Evolutionary conservation across 208 protist genomes (phyloP), one percentile per base, ranked within the genome.

Genomic region (Trypanosoma theileri): DNA sequence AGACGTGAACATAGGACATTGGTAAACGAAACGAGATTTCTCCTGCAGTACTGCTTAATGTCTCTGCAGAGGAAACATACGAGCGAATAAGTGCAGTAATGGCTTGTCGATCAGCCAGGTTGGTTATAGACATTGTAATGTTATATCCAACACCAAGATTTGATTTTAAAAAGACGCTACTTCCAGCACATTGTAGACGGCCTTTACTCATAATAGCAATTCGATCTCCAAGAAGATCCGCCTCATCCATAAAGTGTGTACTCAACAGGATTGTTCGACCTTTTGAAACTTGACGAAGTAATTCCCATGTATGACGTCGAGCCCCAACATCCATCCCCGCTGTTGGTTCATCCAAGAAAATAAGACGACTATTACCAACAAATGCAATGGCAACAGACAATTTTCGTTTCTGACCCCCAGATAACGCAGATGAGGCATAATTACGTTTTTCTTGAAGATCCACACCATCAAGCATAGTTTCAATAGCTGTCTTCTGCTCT

Each of bases 241-340:
- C 98, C 78, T 99, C 98, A 67, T 99, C 98, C 97, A 99, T 98
- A 75, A 87, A 97, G 75, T 98, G 97, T 24, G 95, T 97, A 55
- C 80, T 89, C 42, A 93, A 67, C 16, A 93, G 35, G 44, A 94
- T 92, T 9, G 80, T 95, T 69, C 80, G 85, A 7, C 31, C 51
- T 6, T 66, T 60, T 46, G 71, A 69, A 71, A 87, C 82, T 17
- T 67, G 35, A 0, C 80, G 66, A 66, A 92, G 72, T 41, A 97
- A 68, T 24, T 80, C 77, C 94, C 94, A 98, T 46, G 92, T 85
- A 70, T 86, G 80, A n/a, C 89, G 85, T 1, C 92, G 83, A 0
- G 89, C 82, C 9, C 53, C 57, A 0, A 85, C 82, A 74, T 98
- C 94, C 92, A 98, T 94, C 1, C 92, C 92, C 0, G 87, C 87